Conservation (phyloP, 2,329 filamentous ascomycete genomes). For the Capronia epimyces region DNA sequence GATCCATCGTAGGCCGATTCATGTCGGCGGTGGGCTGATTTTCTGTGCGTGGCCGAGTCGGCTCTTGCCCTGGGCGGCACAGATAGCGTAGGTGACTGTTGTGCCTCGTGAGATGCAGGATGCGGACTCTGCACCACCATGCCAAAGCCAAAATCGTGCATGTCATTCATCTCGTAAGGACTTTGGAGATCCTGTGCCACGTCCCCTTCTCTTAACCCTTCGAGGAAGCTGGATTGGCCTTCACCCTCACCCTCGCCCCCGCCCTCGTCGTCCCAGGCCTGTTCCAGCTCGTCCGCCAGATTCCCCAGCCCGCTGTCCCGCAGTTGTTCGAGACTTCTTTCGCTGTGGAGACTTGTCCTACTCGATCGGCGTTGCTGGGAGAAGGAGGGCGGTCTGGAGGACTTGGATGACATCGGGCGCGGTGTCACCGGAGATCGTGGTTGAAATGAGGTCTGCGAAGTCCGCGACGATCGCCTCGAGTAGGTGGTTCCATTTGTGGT, state of each 20-base stretch:
- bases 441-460: conserved; percentile 26
- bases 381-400: conserved; percentile 29
- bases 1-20: conserved; percentile 53
- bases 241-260: conserved; percentile 50
- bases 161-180: conserved; percentile 21
- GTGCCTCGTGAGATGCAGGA: conserved; percentile 24
- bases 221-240: conserved; percentile 36
- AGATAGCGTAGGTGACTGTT: conserved; percentile 11
- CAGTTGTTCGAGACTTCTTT: conserved; percentile 19
- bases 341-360: conserved; percentile 34
- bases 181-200: conserved; percentile 15
- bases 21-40: conserved; percentile 37
- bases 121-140: conserved; percentile 26
- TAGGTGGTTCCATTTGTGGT: conserved; percentile 24
- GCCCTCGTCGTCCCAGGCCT: conserved; percentile 53
- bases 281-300: conserved; percentile 59
- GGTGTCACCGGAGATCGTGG: conserved; percentile 37
- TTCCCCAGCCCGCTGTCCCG: conserved; percentile 51
- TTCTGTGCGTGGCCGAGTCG: conserved; percentile 34
- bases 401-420: conserved; percentile 35
- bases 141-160: conserved; percentile 25
- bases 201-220: conserved; percentile 36
- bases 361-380: conserved; percentile 20
- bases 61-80: conserved; percentile 39
- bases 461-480: conserved; percentile 27